phyloP scores from a whole-genome alignment of 2,329 filamentous ascomycete genomes.

The Pyricularia sp. region DNA sequence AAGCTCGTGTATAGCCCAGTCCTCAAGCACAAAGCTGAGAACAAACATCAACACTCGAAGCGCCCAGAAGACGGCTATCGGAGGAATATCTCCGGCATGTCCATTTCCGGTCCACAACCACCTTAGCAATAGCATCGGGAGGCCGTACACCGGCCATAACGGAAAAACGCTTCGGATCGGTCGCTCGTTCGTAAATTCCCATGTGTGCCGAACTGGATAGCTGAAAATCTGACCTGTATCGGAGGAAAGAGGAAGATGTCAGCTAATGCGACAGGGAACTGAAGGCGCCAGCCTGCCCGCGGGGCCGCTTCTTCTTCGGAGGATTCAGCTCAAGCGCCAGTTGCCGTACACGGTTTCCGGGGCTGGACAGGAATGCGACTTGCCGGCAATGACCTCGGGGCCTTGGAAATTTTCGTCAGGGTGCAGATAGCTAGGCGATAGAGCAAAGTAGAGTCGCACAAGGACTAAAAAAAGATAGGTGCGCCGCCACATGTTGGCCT shows the following conservation, averaged over 20 bases:
- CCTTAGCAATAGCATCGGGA: constrained; percentile 83
- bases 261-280: not conserved
- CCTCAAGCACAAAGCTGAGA: constrained; percentile 89
- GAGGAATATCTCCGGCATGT: constrained; percentile 60
- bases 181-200: constrained; percentile 83
- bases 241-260: not conserved
- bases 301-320: not conserved
- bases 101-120: constrained; percentile 87
- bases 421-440: constrained; percentile 92
- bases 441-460: constrained; percentile 83
- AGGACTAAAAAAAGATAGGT: constrained; percentile 74
- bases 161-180: constrained; percentile 95
- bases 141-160: constrained; percentile 86
- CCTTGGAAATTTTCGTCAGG: constrained; percentile 99
- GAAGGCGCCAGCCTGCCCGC: not conserved
- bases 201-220: constrained; percentile 80
- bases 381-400: constrained; percentile 92
- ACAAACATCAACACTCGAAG: constrained; percentile 85
- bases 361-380: constrained; percentile 14
- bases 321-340: not conserved
- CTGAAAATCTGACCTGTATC: constrained; percentile 73
- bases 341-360: not conserved
- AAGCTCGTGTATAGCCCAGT: constrained; percentile 93
- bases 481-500: constrained; percentile 70
- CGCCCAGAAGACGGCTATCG: constrained; percentile 81